Percentiles rank a stretch among this genome's conserved stretches.
Evolutionary conservation across 441 rosid species (phyloP).

Genomic region (Bocquillonia castaneifolia): DNA sequence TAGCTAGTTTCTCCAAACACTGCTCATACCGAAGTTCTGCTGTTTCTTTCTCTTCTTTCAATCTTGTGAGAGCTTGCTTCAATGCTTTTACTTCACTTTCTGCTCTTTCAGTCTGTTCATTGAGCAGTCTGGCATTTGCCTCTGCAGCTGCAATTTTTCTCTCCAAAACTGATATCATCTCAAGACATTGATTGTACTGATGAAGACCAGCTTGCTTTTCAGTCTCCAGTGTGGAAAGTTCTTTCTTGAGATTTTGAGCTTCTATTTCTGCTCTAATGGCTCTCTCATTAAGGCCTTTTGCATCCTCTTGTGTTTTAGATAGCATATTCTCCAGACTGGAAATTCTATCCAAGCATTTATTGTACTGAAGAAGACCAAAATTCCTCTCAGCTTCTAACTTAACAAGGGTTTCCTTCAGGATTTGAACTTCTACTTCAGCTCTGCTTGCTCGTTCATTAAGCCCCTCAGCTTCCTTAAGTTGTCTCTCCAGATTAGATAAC

Average conservation of each 20-base stretch:
- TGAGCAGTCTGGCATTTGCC: slow-evolving; percentile 46
- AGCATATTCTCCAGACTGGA: slow-evolving; percentile 50
- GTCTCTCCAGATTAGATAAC: slow-evolving; percentile 58
- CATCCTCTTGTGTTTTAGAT: slow-evolving; percentile 47
- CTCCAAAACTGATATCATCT: slow-evolving; percentile 60
- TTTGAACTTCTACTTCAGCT: slow-evolving; percentile 71
- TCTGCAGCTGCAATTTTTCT: slow-evolving; percentile 50
- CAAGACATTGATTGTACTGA: slow-evolving; percentile 70
- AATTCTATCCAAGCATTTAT: slow-evolving; percentile 60
- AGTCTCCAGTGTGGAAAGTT: slow-evolving; percentile 44
- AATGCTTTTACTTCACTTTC: slow-evolving; percentile 51
- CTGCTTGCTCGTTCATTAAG: slow-evolving; percentile 59
- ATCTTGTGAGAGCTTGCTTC: slow-evolving; percentile 55
- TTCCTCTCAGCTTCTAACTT: slow-evolving; percentile 61
- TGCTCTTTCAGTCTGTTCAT: slow-evolving; percentile 50
- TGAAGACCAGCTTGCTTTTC: slow-evolving; percentile 66
- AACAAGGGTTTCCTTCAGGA: slow-evolving; percentile 53
- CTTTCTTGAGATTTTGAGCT: slow-evolving; percentile 60
- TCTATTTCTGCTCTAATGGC: slow-evolving; percentile 63
- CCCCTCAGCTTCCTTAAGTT: slow-evolving; percentile 55
- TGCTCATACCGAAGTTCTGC: slow-evolving; percentile 52
- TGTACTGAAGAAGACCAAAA: slow-evolving; percentile 53
- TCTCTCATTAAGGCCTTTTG: slow-evolving; percentile 51
- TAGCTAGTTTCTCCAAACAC: slow-evolving; percentile 58
- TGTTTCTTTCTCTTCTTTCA: slow-evolving; percentile 60